Percentiles rank a stretch among this genome's conserved stretches.
phyloP scores from a whole-genome alignment of 164 flowering plant genomes.

The Vitis riparia region DNA sequence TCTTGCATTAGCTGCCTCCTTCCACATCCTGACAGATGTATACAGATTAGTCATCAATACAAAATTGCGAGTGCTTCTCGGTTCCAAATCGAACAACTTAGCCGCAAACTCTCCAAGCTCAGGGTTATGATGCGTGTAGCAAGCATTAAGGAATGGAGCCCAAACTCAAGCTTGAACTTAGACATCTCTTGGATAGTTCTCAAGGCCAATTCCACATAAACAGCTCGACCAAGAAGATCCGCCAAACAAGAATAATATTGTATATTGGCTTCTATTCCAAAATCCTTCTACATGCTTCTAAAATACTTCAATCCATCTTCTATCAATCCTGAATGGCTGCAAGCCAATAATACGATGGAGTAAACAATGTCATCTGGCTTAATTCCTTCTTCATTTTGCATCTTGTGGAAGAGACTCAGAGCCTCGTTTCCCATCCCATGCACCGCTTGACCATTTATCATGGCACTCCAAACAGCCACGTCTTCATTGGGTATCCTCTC shows the following conservation, averaged over 20 bases:
- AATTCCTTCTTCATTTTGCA: constrained; percentile 26
- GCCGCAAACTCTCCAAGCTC: constrained; percentile 33
- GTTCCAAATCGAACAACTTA: constrained; percentile 19
- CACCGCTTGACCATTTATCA: constrained; percentile 38
- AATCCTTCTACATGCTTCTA: constrained; percentile 29
- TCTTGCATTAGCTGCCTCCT: constrained; percentile 33
- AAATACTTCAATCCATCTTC: constrained; percentile 36
- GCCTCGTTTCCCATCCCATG: constrained; percentile 44
- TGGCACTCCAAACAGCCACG: constrained; percentile 44
- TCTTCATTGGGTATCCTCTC: constrained; percentile 26
- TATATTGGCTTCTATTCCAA: constrained; percentile 25
- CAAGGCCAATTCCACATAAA: constrained; percentile 28
- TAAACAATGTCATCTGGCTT: constrained; percentile 33
- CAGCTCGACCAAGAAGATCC: constrained; percentile 17
- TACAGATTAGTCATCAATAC: constrained; percentile 29
- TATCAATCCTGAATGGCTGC: constrained; percentile 39
- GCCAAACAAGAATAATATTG: constrained; percentile 31
- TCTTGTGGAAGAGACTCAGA: constrained; percentile 28
- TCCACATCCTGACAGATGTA: constrained; percentile 34
- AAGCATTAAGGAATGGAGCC: constrained; percentile 42
- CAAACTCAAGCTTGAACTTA: constrained; percentile 17
- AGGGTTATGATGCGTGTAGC: constrained; percentile 25
- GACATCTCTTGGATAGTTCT: constrained; percentile 31
- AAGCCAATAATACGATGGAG: constrained; percentile 31
- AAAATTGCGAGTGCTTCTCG: constrained; percentile 23